A percentile compares a stretch with the other conserved stretches of the same genome.
phyloP scores from a whole-genome alignment of 192 early-diverging fungal genomes.

The Entophlyctis luteolus region DNA sequence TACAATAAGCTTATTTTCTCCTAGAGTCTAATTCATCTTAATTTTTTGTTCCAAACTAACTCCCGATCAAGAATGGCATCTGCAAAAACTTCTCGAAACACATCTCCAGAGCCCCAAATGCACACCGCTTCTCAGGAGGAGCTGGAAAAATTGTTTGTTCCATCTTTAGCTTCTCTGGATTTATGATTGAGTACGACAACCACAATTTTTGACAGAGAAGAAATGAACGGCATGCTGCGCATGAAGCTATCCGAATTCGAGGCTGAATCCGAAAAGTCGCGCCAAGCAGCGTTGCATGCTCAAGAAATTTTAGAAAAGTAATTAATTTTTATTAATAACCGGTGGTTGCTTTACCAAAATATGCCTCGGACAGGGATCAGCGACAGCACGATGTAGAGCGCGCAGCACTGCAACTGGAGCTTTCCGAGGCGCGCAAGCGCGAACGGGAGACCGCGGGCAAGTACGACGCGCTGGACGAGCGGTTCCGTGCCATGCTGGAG shows the following conservation, averaged over 20 bases:
- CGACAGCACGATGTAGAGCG: constrained; percentile 41
- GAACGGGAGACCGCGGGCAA: constrained; percentile 27
- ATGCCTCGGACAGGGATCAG: constrained; percentile 30
- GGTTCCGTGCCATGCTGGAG: constrained; percentile 34
- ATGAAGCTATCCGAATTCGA: constrained; percentile 37
- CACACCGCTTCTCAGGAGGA: constrained; percentile 10
- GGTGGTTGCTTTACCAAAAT: too few species aligned
- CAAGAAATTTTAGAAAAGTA: constrained; percentile 4
- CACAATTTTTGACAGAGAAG: constrained; percentile 34
- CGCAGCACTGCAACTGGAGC: constrained; percentile 44
- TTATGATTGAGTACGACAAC: not conserved
- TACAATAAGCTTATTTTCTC: not conserved
- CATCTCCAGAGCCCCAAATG: constrained; percentile 8
- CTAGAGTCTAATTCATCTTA: too few species aligned
- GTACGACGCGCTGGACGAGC: constrained; percentile 34
- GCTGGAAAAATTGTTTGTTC: constrained; percentile 36
- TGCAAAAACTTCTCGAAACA: constrained; percentile 8
- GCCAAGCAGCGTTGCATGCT: constrained; percentile 12
- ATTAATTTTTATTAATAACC: not conserved
- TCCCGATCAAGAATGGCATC: constrained; percentile 18
- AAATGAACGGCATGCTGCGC: constrained; percentile 47
- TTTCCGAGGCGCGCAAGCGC: constrained; percentile 30
- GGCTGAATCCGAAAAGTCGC: constrained; percentile 14
- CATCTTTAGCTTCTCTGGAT: not conserved
- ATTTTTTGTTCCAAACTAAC: too few species aligned